Conservation (phyloP, 345 rosid genomes). For the Ricinus communis region DNA sequence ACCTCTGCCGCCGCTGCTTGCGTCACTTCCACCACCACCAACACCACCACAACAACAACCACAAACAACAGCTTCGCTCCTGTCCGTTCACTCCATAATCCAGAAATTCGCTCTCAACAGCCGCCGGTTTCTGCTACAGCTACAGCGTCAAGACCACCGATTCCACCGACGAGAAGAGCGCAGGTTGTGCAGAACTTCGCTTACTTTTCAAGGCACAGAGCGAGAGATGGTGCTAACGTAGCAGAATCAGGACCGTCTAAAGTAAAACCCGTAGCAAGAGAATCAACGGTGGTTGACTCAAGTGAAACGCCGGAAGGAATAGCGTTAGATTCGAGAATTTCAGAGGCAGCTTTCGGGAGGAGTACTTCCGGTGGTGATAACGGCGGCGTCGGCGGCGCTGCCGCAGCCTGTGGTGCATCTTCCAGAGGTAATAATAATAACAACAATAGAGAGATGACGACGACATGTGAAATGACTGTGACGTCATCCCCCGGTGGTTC, state of each 20-base stretch:
- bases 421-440: conserved; percentile 14
- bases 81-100: no score
- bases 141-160: conserved; percentile 43
- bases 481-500: conserved; percentile 55
- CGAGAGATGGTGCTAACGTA: conserved; percentile 15
- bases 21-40: conserved; percentile 29
- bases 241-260: conserved; percentile 45
- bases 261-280: conserved; percentile 45
- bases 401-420: conserved; percentile 25
- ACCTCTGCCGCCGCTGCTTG: conserved; percentile 27
- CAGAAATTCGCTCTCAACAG: no score
- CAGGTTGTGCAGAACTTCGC: conserved; percentile 54
- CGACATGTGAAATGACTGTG: conserved; percentile 43
- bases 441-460: conserved; percentile 17
- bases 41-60: conserved; percentile 18
- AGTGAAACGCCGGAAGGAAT: conserved; percentile 43
- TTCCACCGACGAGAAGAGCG: conserved; percentile 41
- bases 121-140: conserved; percentile 3
- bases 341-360: conserved; percentile 30
- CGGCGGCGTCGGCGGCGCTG: conserved; percentile 30
- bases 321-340: conserved; percentile 35
- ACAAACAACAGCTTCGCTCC: conserved; percentile 9
- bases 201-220: conserved; percentile 51
- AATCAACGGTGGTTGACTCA: conserved; percentile 64
- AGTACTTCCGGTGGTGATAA: conserved; percentile 27